phyloP scores from a whole-genome alignment of 2,329 filamentous ascomycete species.

The Juglanconis oblonga region DNA sequence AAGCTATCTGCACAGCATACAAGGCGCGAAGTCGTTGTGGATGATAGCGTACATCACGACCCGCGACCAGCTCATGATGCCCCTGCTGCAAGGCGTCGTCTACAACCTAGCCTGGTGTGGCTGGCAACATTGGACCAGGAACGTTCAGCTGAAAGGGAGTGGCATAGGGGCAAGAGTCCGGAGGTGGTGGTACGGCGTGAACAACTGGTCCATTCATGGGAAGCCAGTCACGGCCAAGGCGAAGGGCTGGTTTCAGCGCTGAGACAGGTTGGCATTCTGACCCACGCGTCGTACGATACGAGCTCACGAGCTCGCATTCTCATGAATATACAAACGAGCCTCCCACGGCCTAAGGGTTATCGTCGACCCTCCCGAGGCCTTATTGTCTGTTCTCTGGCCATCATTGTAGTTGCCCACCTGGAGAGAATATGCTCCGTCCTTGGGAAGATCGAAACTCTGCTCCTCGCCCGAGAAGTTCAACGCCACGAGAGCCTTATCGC shows the following conservation, averaged over 20 bases:
- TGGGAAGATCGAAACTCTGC: slow-evolving; percentile 29
- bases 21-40: slow-evolving; percentile 74
- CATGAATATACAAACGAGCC: slow-evolving; percentile 30
- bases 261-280: slow-evolving; percentile 15
- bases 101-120: slow-evolving; percentile 83
- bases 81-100: slow-evolving; percentile 78
- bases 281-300: neutral
- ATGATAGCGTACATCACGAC: slow-evolving; percentile 80
- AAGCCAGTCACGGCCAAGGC: slow-evolving; percentile 12
- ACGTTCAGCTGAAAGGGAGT: slow-evolving; percentile 71
- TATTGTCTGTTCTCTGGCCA: slow-evolving; percentile 4
- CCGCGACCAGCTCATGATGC: slow-evolving; percentile 86
- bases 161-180: slow-evolving; percentile 73
- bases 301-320: neutral
- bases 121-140: slow-evolving; percentile 87
- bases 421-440: slow-evolving; percentile 21
- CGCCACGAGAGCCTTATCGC: slow-evolving; percentile 30
- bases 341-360: slow-evolving; percentile 32
- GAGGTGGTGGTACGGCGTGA: slow-evolving; percentile 93
- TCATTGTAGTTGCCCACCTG: slow-evolving; percentile 30
- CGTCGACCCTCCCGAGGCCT: slow-evolving; percentile 3
- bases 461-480: slow-evolving; percentile 42
- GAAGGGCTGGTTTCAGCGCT: slow-evolving; percentile 13
- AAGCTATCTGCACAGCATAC: slow-evolving; percentile 91
- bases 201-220: slow-evolving; percentile 72